phyloP scores from a whole-genome alignment of 345 rosid genomes.

The Sisymbrium altissimum region DNA sequence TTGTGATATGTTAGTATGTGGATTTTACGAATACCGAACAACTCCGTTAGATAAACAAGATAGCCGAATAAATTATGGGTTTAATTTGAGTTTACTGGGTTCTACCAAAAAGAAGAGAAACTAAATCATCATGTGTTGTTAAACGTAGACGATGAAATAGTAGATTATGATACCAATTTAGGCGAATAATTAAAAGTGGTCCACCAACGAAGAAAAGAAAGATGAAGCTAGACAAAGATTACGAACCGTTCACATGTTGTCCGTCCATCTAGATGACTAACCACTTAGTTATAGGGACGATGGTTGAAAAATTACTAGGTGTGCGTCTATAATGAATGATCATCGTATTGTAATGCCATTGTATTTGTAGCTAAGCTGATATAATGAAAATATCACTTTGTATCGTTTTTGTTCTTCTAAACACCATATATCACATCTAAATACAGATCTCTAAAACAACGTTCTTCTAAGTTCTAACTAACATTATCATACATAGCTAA shows the following conservation, averaged over 20 bases:
- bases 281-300: not conserved
- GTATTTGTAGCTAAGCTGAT: no score
- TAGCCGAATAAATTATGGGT: no score
- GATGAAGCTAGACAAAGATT: not conserved
- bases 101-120: not conserved
- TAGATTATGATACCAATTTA: not conserved
- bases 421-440: not conserved
- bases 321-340: no score
- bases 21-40: not conserved
- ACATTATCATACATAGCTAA: not conserved
- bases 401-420: not conserved
- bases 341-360: no score
- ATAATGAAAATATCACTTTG: not conserved
- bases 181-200: constrained; percentile 5
- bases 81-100: not conserved
- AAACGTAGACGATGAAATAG: not conserved
- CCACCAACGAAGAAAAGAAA: not conserved
- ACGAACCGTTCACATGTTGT: not conserved
- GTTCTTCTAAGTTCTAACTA: not conserved
- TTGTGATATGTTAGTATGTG: not conserved
- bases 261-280: not conserved
- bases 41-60: not conserved
- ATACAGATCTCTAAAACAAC: not conserved
- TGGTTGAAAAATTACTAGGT: not conserved
- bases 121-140: not conserved